These are phyloP conservation scores for Schizochytrium sp. DNA, from an alignment of 108 stramenopile species.

Conservation along the genomic window DNA sequence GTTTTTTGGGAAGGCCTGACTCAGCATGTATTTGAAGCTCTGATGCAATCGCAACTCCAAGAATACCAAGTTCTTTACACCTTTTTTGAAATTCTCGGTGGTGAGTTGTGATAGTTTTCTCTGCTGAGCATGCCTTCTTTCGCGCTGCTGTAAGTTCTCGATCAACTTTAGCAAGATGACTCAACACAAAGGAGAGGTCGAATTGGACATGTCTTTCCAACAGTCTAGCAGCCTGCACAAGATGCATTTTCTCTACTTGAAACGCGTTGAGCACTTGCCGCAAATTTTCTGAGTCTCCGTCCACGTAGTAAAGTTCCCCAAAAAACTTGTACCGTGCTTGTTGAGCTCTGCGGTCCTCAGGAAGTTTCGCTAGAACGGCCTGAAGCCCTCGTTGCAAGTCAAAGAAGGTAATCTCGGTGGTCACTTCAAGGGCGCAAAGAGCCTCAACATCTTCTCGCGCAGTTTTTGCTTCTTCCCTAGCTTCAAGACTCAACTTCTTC, in stretches of 20 bases:
- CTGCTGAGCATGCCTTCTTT: not conserved
- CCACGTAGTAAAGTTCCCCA: not conserved
- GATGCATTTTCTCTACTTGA: not conserved
- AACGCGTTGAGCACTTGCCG: conserved; percentile 14
- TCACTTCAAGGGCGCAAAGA: not conserved
- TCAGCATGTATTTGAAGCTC: not conserved
- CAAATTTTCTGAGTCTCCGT: not conserved
- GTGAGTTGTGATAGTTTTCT: not conserved
- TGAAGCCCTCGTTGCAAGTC: conserved; percentile 21
- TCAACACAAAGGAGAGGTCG: not conserved
- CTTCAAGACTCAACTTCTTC: not conserved
- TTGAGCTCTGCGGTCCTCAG: not conserved
- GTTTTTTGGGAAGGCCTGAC: not conserved
- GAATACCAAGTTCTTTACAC: conserved; percentile 8
- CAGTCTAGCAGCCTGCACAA: not conserved
- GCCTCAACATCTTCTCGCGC: not conserved
- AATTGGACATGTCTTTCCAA: conserved; percentile 12
- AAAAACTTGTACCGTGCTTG: not conserved
- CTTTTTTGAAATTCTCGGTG: conserved; percentile 19
- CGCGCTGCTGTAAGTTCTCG: not conserved
- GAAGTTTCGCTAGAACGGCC: not conserved
- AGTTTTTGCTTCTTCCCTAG: not conserved
- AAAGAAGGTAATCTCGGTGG: not conserved
- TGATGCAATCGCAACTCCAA: not conserved
- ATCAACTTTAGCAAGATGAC: not conserved